Percentiles rank a stretch among this genome's conserved stretches.
These are phyloP conservation scores for Podila epigama DNA, from an alignment of 192 early-diverging fungal genomes.

Conservation along the genomic window DNA sequence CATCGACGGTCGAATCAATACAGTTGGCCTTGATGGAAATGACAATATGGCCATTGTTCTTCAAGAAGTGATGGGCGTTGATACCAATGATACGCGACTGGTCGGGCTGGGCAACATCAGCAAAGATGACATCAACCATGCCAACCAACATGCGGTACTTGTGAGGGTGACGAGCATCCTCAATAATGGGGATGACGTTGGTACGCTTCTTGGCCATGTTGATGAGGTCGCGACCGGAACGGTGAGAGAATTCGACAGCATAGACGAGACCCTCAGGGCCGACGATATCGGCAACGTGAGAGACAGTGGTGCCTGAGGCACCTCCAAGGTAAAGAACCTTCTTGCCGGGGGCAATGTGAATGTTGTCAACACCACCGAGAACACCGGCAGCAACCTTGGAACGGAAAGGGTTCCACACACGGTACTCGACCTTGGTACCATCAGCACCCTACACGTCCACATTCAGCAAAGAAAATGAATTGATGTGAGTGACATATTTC, in stretches of 20 bases:
- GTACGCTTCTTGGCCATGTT: slow-evolving; percentile 99
- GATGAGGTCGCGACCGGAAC: slow-evolving; percentile 98
- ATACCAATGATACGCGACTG: slow-evolving; percentile 99
- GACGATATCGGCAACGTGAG: slow-evolving; percentile 97
- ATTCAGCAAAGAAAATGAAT: background rate
- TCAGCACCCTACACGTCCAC: slow-evolving; percentile 67
- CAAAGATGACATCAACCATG: slow-evolving; percentile 99
- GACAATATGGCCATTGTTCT: slow-evolving; percentile 96
- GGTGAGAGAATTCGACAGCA: slow-evolving; percentile 99
- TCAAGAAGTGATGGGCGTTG: slow-evolving; percentile 98
- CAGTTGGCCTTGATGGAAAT: slow-evolving; percentile 99
- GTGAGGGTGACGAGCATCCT: slow-evolving; percentile 99
- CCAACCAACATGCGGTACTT: slow-evolving; percentile 99
- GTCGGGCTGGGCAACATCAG: slow-evolving; percentile 99
- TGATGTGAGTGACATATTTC: background rate
- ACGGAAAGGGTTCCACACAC: slow-evolving; percentile 99
- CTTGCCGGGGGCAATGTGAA: slow-evolving; percentile 92
- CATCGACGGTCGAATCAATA: slow-evolving; percentile 99
- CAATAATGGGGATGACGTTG: slow-evolving; percentile 99
- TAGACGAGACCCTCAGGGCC: slow-evolving; percentile 97
- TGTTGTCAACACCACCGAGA: slow-evolving; percentile 94
- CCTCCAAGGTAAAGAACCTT: slow-evolving; percentile 99
- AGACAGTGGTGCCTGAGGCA: slow-evolving; percentile 93
- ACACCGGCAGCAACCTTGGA: slow-evolving; percentile 98
- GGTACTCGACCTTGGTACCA: slow-evolving; percentile 96